phyloP scores from a whole-genome alignment of 805 yeast species.

The Candida krabiensis region DNA sequence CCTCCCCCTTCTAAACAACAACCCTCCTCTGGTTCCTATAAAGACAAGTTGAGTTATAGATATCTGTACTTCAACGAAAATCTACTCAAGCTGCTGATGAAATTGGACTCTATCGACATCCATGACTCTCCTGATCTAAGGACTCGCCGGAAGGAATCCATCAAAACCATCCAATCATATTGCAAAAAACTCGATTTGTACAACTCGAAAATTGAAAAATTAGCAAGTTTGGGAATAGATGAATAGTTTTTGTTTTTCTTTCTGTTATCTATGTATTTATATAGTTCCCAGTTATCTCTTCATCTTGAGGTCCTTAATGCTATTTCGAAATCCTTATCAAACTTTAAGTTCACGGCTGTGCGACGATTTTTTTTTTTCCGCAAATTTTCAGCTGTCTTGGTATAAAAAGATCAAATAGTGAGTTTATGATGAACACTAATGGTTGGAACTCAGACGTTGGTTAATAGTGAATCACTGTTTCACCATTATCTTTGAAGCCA shows the following conservation, averaged over 20 bases:
- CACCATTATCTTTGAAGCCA: too few relatives aligned
- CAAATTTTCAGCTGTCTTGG: too few relatives aligned
- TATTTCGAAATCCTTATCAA: too few relatives aligned
- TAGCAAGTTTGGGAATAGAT: constrained; percentile 17
- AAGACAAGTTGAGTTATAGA: constrained; percentile 40
- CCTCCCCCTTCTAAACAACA: too few relatives aligned
- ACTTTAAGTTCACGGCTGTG: too few relatives aligned
- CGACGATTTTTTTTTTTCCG: too few relatives aligned
- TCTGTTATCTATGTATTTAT: neutral
- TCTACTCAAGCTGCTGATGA: constrained; percentile 64
- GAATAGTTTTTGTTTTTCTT: constrained; percentile 1
- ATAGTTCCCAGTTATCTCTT: too few relatives aligned
- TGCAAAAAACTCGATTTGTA: constrained; percentile 52
- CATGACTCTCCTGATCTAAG: constrained; percentile 51
- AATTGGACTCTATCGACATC: constrained; percentile 57
- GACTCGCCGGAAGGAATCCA: constrained; percentile 55
- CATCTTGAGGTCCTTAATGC: too few relatives aligned
- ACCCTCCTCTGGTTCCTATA: constrained; percentile 17
- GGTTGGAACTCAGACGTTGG: too few relatives aligned
- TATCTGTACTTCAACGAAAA: constrained; percentile 64
- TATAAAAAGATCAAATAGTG: too few relatives aligned
- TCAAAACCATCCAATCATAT: constrained; percentile 59
- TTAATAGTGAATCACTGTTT: neutral
- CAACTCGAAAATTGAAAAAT: constrained; percentile 20
- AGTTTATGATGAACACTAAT: too few relatives aligned